A percentile compares a stretch with the other conserved stretches of the same genome.
Conservation (phyloP, 2,329 filamentous ascomycete species). For the Ceratocystis diversiconidia region DNA sequence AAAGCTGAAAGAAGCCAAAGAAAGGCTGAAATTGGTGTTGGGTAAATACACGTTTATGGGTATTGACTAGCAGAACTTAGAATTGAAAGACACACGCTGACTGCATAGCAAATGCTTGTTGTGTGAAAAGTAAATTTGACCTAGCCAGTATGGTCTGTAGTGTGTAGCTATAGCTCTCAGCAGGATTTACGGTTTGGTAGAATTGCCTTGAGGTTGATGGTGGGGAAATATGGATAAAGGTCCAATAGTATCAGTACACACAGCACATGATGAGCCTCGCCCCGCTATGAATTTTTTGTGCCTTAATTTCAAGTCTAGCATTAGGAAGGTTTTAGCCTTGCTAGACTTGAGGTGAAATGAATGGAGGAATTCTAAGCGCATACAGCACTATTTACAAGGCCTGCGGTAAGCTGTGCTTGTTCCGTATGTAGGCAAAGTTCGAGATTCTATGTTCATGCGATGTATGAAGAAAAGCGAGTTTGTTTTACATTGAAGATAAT, state of each 20-base stretch:
- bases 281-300: background rate
- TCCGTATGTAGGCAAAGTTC: background rate
- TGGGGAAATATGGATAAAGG: background rate
- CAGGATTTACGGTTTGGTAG: background rate
- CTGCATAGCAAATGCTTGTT: too few relatives aligned
- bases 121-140: background rate
- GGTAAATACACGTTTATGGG: too few relatives aligned
- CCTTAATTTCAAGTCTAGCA: background rate
- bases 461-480: too few relatives aligned
- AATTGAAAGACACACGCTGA: background rate
- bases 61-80: background rate
- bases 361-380: constrained; percentile 4
- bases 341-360: too few relatives aligned
- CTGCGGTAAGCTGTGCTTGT: too few relatives aligned
- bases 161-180: background rate
- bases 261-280: background rate
- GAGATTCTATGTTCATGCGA: background rate
- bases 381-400: too few relatives aligned
- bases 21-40: too few relatives aligned
- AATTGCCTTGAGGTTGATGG: background rate
- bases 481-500: background rate
- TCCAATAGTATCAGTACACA: background rate
- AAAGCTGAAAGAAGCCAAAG: too few relatives aligned
- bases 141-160: background rate
- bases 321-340: background rate